Conservation (phyloP, 179 eudicot species). For the Monotropa hypopitys region DNA sequence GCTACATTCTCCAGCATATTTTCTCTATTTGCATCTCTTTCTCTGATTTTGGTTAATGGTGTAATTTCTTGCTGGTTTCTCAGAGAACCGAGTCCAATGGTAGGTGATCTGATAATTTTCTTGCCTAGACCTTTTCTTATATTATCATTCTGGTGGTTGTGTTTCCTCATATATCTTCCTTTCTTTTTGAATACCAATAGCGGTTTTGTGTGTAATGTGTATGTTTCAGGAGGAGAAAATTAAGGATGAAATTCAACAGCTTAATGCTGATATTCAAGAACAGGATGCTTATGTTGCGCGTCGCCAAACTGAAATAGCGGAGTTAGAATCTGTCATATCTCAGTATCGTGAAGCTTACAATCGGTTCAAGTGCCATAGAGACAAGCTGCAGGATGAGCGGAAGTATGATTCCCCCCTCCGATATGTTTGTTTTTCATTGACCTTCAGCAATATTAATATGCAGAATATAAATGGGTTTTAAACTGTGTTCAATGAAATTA, state of each 20-base stretch:
- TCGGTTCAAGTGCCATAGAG: slow-evolving; percentile 56
- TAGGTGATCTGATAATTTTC: not conserved
- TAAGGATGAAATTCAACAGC: slow-evolving; percentile 52
- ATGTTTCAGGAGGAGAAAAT: slow-evolving; percentile 56
- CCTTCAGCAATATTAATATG: not conserved
- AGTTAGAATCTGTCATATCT: slow-evolving; percentile 41
- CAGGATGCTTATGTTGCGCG: slow-evolving; percentile 45
- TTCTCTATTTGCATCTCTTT: not conserved
- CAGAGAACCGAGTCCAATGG: not conserved
- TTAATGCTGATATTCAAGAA: slow-evolving; percentile 41
- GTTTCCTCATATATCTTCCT: not conserved
- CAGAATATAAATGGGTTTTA: not conserved
- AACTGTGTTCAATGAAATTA: slow-evolving; percentile 4
- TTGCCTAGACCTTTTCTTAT: not conserved
- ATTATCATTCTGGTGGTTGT: not conserved
- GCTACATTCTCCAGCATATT: not conserved
- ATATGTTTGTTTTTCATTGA: not conserved
- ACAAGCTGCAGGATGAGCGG: slow-evolving; percentile 71
- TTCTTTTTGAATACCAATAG: not conserved
- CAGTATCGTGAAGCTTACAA: slow-evolving; percentile 40
- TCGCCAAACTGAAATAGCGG: slow-evolving; percentile 35
- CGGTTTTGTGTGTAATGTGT: slow-evolving; percentile 8
- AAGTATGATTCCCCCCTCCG: slow-evolving; percentile 40
- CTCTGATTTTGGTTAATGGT: not conserved
- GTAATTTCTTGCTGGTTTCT: not conserved